These are phyloP conservation scores for Tricholomella constricta DNA, from an alignment of 768 basidiomycete species.

Conservation along the genomic window DNA sequence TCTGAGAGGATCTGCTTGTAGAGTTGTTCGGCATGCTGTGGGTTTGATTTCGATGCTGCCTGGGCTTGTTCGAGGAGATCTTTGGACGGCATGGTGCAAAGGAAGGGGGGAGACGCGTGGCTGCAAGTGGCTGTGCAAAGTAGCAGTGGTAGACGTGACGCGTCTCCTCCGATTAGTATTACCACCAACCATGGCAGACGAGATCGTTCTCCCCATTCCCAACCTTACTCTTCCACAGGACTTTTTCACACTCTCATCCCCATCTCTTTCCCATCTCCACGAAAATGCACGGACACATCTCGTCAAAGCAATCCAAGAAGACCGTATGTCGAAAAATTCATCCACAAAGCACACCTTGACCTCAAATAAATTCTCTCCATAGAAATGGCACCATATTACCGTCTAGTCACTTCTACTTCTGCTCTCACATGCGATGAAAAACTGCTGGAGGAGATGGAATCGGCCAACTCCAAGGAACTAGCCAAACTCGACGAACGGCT, in stretches of 20 bases:
- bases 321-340: conserved; percentile 56
- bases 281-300: conserved; percentile 64
- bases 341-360: not conserved
- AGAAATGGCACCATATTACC: conserved; percentile 93
- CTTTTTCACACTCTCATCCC: conserved; percentile 70
- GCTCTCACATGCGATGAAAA: conserved; percentile 40
- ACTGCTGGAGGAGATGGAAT: conserved; percentile 61
- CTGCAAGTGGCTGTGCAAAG: no score
- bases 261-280: conserved; percentile 63
- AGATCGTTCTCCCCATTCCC: conserved; percentile 81
- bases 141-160: no score
- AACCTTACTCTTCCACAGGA: conserved; percentile 83
- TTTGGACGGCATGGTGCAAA: conserved; percentile 4
- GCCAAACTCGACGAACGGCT: conserved; percentile 75
- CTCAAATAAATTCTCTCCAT: not conserved
- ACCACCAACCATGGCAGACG: conserved; percentile 69
- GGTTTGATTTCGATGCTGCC: no score
- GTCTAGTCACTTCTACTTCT: conserved; percentile 52
- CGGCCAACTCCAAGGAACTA: conserved; percentile 72
- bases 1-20: conserved; percentile 68
- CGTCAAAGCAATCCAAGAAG: conserved; percentile 73
- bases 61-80: no score
- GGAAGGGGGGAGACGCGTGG: conserved; percentile 31
- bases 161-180: conserved; percentile 25
- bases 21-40: conserved; percentile 67